phyloP scores from a whole-genome alignment of 495 filamentous ascomycete species.

The Glarea lozoyensis region DNA sequence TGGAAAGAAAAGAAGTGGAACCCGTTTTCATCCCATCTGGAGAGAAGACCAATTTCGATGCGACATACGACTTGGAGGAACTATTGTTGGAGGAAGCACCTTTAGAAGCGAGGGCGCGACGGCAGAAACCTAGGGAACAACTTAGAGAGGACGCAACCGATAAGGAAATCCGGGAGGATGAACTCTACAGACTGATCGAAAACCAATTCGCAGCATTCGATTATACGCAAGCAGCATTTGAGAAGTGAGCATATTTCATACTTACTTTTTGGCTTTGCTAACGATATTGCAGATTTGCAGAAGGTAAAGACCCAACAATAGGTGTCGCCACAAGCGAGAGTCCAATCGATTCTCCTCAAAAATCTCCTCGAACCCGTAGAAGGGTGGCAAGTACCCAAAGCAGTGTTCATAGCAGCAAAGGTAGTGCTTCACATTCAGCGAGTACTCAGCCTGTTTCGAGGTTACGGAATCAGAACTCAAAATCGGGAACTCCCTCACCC shows the following conservation, averaged over 20 bases:
- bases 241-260: conserved; percentile 40
- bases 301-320: conserved; percentile 4
- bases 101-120: conserved; percentile 80
- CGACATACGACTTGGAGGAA: conserved; percentile 95
- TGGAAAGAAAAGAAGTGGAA: conserved; percentile 83
- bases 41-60: conserved; percentile 98
- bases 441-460: conserved; percentile 21
- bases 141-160: conserved; percentile 91
- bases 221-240: conserved; percentile 70
- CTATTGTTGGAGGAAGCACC: conserved; percentile 91
- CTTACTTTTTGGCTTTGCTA: neutral
- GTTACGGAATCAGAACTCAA: conserved; percentile 10
- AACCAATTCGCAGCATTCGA: conserved; percentile 93
- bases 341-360: too few relatives aligned
- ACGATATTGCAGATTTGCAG: conserved; percentile 11
- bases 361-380: too few relatives aligned
- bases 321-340: conserved; percentile 19
- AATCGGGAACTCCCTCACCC: conserved; percentile 10
- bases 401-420: conserved; percentile 14
- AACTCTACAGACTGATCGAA: conserved; percentile 90
- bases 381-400: too few relatives aligned
- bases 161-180: conserved; percentile 89
- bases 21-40: conserved; percentile 87
- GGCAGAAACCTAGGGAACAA: conserved; percentile 87
- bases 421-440: conserved; percentile 15